Base-by-base conservation (phyloP, 2,329 filamentous ascomycete genomes). In the Coleophoma crateriformis region DNA sequence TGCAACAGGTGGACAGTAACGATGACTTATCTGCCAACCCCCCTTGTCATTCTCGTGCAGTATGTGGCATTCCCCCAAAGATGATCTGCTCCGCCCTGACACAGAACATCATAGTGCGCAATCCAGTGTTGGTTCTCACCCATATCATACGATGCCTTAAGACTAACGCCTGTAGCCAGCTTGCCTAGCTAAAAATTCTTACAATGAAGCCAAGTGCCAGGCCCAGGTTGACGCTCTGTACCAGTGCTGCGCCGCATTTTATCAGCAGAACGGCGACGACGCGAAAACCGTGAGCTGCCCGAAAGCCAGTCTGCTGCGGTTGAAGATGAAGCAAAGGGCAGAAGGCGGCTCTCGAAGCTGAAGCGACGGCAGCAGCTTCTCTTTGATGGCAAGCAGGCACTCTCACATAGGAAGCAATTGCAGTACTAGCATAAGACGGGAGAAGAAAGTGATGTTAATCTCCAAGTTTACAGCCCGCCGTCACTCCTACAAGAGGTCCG, bases 161-260 rank as follows among this genome's bases (percentile, higher is more conserved):
- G 33, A 27, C 38, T 43, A 42, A 15, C 19, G 14, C 7, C 19
- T 33, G 15, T 38, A 3, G 4, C 7, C 61, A 95, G 90, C 85
- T 59, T 99, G 94, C 64, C 75, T 99, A 54, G 82, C 81, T 43
- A 92, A 84, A 68, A 91, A 91, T 67, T 83, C 82, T 48, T 97
- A 87, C 72, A 81, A 95, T 52, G 90, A 97, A 69, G 82, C 82
- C 40, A 95, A 84, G 64, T 99, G 94, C 68, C 81, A 86, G 63
- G 67, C 72, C 15, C 75, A 90, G 62, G 79, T 99, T 50, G 85
- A 92, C 65, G 88, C 90, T 3, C 73, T 99, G 20, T 99, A 97
- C 68, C 86, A 94, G 59, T 99, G 94, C 70, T 99, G 94, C 69
- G 84, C 91, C 62, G 79, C 81, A 12, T 96, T 97, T 66, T 97